Percentiles rank a stretch among this genome's conserved stretches.
These are phyloP conservation scores for Beta lomatogona DNA, from an alignment of 179 eudicot genomes.

Conservation along the genomic window DNA sequence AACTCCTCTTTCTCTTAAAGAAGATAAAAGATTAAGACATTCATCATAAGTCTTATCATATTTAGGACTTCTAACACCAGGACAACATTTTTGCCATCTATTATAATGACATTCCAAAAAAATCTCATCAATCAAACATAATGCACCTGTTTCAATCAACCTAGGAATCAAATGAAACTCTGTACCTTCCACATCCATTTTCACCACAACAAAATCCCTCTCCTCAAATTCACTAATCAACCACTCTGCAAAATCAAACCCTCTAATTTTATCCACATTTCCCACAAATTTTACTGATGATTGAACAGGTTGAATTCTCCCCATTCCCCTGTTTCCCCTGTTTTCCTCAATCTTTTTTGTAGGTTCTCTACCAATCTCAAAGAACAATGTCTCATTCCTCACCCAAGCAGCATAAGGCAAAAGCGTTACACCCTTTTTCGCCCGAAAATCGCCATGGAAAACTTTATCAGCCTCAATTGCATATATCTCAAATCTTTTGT, in stretches of 20 bases:
- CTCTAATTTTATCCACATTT: constrained; percentile 59
- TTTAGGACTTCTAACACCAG: constrained; percentile 60
- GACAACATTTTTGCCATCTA: constrained; percentile 94
- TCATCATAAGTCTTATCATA: constrained; percentile 46
- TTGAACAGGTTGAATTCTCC: constrained; percentile 64
- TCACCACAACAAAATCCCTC: constrained; percentile 87
- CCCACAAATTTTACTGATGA: constrained; percentile 35
- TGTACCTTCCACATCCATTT: constrained; percentile 98
- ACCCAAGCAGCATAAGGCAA: constrained; percentile 96
- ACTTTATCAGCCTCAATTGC: constrained; percentile 88
- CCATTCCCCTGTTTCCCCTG: constrained; percentile 68
- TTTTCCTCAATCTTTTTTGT: constrained; percentile 37
- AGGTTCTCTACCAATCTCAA: constrained; percentile 78
- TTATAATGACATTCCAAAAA: constrained; percentile 79
- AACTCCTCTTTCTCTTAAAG: constrained; percentile 47
- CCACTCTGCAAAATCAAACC: constrained; percentile 93
- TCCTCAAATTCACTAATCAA: constrained; percentile 61
- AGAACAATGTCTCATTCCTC: constrained; percentile 77
- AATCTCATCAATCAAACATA: constrained; percentile 76
- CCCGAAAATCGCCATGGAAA: constrained; percentile 60
- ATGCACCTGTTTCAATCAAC: constrained; percentile 69
- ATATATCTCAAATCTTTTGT: constrained; percentile 70
- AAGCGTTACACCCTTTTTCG: constrained; percentile 63
- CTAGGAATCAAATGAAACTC: constrained; percentile 65
- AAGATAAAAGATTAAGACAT: constrained; percentile 43